Conservation (phyloP, 2,329 filamentous ascomycete genomes). For the Thielaviopsis ethacetica region DNA sequence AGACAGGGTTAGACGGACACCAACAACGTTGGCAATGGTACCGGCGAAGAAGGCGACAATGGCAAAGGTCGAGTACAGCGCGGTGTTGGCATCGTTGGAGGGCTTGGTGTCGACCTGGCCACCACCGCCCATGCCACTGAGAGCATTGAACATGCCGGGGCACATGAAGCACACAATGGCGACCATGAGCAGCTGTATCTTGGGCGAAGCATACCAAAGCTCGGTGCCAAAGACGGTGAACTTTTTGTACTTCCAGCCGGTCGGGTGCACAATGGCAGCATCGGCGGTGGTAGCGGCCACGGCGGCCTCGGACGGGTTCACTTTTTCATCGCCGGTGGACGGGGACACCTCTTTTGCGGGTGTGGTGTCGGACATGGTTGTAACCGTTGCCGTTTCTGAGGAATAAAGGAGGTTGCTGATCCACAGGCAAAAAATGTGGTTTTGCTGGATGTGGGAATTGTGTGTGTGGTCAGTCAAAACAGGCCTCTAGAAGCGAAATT, state of each 20-base stretch:
- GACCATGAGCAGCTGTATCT: conserved; percentile 55
- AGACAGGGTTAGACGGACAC: conserved; percentile 49
- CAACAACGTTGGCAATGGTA: conserved; percentile 62
- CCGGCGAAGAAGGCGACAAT: conserved; percentile 55
- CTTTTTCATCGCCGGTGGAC: conserved; percentile 10
- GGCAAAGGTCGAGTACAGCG: conserved; percentile 57
- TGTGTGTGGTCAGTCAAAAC: too few species aligned
- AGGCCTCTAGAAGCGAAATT: too few species aligned
- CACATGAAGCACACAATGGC: conserved; percentile 40
- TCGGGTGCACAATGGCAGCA: conserved; percentile 21
- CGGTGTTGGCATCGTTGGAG: conserved; percentile 50
- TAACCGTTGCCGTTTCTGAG: not conserved
- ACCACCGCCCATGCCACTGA: conserved; percentile 48
- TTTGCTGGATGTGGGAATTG: too few species aligned
- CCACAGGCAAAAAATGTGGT: too few species aligned
- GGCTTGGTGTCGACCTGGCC: conserved; percentile 39
- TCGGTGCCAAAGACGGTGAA: conserved; percentile 36
- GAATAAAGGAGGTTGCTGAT: not conserved
- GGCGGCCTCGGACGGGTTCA: not conserved
- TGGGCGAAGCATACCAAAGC: conserved; percentile 58
- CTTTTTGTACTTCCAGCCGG: conserved; percentile 53
- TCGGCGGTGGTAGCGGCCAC: conserved; percentile 3
- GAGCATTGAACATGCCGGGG: conserved; percentile 57
- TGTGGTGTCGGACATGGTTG: not conserved
- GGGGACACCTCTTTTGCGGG: not conserved